Percentiles rank a stretch among this genome's conserved stretches.
These are phyloP conservation scores for Exidia glandulosa DNA, from an alignment of 768 basidiomycete species.

Conservation along the genomic window DNA sequence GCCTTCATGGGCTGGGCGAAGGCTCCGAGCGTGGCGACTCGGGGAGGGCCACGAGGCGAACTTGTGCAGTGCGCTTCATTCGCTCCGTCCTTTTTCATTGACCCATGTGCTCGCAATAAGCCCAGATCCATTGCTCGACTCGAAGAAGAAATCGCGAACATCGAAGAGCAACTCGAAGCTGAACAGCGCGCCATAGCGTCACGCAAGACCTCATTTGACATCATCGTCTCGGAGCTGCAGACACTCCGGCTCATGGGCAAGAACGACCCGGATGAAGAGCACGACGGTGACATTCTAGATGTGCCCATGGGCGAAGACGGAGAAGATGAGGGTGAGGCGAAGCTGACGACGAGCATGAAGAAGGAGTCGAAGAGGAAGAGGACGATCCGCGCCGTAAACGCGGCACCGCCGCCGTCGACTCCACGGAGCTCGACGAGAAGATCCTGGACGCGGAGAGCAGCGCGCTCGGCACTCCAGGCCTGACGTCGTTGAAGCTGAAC, in stretches of 20 bases:
- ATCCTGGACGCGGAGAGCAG: not conserved
- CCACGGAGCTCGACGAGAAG: not conserved
- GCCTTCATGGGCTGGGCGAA: slow-evolving; percentile 76
- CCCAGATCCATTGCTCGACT: slow-evolving; percentile 53
- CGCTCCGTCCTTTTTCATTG: not conserved
- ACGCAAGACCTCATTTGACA: slow-evolving; percentile 58
- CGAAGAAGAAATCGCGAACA: slow-evolving; percentile 70
- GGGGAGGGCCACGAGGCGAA: slow-evolving; percentile 66
- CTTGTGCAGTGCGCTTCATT: slow-evolving; percentile 51
- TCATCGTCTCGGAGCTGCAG: slow-evolving; percentile 44
- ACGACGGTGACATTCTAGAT: slow-evolving; percentile 21
- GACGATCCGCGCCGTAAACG: not conserved
- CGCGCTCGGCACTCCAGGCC: not conserved
- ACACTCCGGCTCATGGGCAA: slow-evolving; percentile 59
- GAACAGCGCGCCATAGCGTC: slow-evolving; percentile 55
- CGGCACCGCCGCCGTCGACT: too few relatives aligned
- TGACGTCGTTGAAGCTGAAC: slow-evolving; percentile 18
- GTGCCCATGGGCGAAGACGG: slow-evolving; percentile 7
- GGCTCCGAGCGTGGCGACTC: slow-evolving; percentile 75
- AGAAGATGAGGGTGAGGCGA: slow-evolving; percentile 1
- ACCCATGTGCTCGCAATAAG: not conserved
- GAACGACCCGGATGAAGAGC: slow-evolving; percentile 35
- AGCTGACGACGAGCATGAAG: not conserved
- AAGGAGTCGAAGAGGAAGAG: too few relatives aligned
- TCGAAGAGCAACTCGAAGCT: slow-evolving; percentile 61